phyloP scores from a whole-genome alignment of 1,284 basidiomycete genomes.

The Omphalotus olearius region DNA sequence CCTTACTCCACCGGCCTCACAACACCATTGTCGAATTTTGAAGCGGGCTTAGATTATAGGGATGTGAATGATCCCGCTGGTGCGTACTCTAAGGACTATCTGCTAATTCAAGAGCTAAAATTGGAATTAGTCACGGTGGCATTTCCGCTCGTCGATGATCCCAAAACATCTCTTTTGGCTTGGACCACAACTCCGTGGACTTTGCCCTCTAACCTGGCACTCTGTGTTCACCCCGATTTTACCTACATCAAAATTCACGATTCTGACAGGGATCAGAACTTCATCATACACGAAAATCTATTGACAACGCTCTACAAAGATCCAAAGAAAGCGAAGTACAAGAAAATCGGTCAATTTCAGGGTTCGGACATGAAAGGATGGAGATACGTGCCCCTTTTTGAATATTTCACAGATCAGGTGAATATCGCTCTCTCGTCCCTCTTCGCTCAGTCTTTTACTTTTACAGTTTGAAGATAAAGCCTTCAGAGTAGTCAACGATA shows the following conservation, averaged over 20 bases:
- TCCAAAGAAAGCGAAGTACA: slow-evolving; percentile 95
- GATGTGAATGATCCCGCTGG: slow-evolving; percentile 94
- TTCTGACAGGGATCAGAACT: slow-evolving; percentile 83
- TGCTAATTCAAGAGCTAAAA: neutral
- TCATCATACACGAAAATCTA: slow-evolving; percentile 89
- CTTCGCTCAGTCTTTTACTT: neutral
- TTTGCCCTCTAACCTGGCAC: slow-evolving; percentile 89
- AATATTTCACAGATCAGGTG: slow-evolving; percentile 94
- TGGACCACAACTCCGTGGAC: slow-evolving; percentile 99
- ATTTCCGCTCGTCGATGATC: slow-evolving; percentile 93
- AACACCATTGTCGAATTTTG: slow-evolving; percentile 97
- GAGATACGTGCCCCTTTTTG: slow-evolving; percentile 94
- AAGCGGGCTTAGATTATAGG: slow-evolving; percentile 91
- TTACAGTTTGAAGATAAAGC: slow-evolving; percentile 85
- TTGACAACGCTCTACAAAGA: slow-evolving; percentile 95
- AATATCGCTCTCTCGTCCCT: slow-evolving; percentile 8
- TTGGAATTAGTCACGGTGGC: slow-evolving; percentile 72
- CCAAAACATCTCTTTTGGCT: slow-evolving; percentile 85
- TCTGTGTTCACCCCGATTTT: slow-evolving; percentile 96
- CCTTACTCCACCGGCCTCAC: slow-evolving; percentile 97
- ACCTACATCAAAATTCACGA: slow-evolving; percentile 98
- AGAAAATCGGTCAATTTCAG: slow-evolving; percentile 84
- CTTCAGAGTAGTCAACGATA: slow-evolving; percentile 87
- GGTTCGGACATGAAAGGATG: slow-evolving; percentile 94
- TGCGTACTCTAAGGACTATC: slow-evolving; percentile 29